phyloP scores from a whole-genome alignment of 805 yeast genomes.

The Candida ovalis region DNA sequence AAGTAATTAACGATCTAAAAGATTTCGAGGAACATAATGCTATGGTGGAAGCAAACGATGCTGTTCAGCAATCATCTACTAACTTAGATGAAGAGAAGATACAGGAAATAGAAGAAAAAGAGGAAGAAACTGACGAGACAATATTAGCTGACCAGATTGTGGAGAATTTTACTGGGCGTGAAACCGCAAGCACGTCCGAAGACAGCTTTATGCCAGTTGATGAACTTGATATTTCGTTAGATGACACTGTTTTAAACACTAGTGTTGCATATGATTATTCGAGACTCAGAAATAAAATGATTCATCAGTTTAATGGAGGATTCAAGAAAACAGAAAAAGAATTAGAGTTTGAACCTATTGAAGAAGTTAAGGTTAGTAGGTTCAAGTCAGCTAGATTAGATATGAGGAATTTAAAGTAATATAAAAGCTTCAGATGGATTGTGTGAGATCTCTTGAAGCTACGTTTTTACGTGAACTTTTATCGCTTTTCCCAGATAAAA shows the following conservation, averaged over 20 bases:
- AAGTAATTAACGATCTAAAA: slow-evolving; percentile 47
- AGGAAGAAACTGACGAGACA: slow-evolving; percentile 35
- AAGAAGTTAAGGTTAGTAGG: slow-evolving; percentile 58
- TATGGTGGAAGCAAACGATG: slow-evolving; percentile 38
- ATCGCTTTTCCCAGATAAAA: neutral
- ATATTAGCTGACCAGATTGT: slow-evolving; percentile 41
- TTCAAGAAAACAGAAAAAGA: slow-evolving; percentile 44
- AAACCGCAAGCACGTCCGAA: slow-evolving; percentile 26
- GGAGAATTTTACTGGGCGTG: too few relatives aligned
- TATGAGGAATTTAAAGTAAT: slow-evolving; percentile 3
- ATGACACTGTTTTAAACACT: slow-evolving; percentile 37
- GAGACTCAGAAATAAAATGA: slow-evolving; percentile 48
- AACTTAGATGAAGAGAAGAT: slow-evolving; percentile 6
- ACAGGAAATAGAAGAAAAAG: slow-evolving; percentile 21
- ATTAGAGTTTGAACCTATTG: slow-evolving; percentile 63
- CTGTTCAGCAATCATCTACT: neutral
- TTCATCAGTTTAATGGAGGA: slow-evolving; percentile 43
- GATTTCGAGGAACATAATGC: slow-evolving; percentile 54
- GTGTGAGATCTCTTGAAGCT: too few relatives aligned
- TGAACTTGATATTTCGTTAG: slow-evolving; percentile 27
- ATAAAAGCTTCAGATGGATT: too few relatives aligned
- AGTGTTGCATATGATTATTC: slow-evolving; percentile 56
- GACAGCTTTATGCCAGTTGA: slow-evolving; percentile 21
- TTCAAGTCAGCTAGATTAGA: slow-evolving; percentile 56
- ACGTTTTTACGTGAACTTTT: too few relatives aligned